A percentile compares a stretch with the other conserved stretches of the same genome.
These are phyloP conservation scores for Cutaneotrichosporon mucoides DNA, from an alignment of 1,284 basidiomycete genomes.

Conservation along the genomic window DNA sequence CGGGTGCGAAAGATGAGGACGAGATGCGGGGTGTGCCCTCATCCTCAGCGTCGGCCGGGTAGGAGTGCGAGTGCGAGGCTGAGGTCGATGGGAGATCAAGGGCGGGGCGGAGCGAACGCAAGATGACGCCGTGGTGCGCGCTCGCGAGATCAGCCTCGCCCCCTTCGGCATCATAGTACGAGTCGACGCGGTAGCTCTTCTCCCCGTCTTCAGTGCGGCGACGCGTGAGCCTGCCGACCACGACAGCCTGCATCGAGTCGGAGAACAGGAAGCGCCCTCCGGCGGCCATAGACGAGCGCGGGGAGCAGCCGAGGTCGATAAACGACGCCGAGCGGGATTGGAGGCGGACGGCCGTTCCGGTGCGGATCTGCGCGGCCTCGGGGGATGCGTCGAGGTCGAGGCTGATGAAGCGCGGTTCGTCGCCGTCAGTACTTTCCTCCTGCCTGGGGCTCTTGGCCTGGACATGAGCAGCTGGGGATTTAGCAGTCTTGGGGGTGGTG, in stretches of 20 bases:
- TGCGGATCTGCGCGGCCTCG: background rate
- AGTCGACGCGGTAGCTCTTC: background rate
- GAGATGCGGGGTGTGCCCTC: background rate
- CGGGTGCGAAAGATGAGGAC: background rate
- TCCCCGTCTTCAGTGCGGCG: background rate
- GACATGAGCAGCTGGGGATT: background rate
- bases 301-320: background rate
- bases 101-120: background rate
- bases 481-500: too few relatives aligned
- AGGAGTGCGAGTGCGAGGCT: too few relatives aligned
- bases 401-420: background rate
- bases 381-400: background rate
- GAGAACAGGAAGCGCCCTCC: background rate
- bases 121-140: background rate
- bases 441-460: background rate
- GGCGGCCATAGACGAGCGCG: background rate
- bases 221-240: conserved; percentile 1
- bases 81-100: background rate
- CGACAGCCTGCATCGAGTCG: background rate
- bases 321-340: background rate
- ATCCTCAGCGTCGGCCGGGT: too few relatives aligned
- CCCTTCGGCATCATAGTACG: background rate
- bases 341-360: background rate
- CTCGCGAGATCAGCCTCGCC: background rate
- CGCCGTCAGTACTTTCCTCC: background rate